Percentiles rank a stretch among this genome's conserved stretches.
Conservation (phyloP, 345 rosid genomes). For the Chamaenerion angustifolium region DNA sequence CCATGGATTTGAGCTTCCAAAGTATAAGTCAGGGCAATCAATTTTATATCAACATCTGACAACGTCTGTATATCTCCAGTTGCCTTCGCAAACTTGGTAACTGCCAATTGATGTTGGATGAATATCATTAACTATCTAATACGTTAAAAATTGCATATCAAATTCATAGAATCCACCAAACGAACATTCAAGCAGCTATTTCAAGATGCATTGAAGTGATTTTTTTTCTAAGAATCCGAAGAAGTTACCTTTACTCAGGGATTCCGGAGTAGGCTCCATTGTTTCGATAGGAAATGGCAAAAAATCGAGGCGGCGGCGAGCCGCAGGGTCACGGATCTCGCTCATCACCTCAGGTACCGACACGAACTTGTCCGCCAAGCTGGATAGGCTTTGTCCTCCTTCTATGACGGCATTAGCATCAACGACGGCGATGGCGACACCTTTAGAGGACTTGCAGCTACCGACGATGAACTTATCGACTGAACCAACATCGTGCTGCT, state of each 20-base stretch:
- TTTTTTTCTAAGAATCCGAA: no score
- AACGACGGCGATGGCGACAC: constrained; percentile 63
- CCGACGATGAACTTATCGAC: constrained; percentile 26
- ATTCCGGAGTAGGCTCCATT: constrained; percentile 79
- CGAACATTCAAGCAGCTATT: no score
- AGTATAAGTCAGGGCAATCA: constrained; percentile 72
- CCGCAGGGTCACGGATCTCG: constrained; percentile 79
- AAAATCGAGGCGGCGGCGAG: constrained; percentile 72
- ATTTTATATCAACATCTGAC: constrained; percentile 73
- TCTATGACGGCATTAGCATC: constrained; percentile 86
- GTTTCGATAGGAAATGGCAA: constrained; percentile 62
- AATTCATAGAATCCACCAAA: no score
- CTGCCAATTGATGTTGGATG: constrained; percentile 16
- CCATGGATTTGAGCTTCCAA: constrained; percentile 84
- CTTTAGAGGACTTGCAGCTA: constrained; percentile 60
- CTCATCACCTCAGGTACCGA: constrained; percentile 68
- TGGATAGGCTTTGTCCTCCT: constrained; percentile 43
- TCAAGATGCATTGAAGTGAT: no score
- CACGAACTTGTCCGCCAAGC: constrained; percentile 59
- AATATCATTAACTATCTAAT: background rate
- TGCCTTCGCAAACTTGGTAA: constrained; percentile 65
- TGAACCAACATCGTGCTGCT: constrained; percentile 8
- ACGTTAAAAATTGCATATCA: background rate
- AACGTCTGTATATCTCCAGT: constrained; percentile 89
- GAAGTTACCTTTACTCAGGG: constrained; percentile 51